Evolutionary conservation across 2,329 filamentous ascomycete species (phyloP).

Genomic region (Xylaria sp.): DNA sequence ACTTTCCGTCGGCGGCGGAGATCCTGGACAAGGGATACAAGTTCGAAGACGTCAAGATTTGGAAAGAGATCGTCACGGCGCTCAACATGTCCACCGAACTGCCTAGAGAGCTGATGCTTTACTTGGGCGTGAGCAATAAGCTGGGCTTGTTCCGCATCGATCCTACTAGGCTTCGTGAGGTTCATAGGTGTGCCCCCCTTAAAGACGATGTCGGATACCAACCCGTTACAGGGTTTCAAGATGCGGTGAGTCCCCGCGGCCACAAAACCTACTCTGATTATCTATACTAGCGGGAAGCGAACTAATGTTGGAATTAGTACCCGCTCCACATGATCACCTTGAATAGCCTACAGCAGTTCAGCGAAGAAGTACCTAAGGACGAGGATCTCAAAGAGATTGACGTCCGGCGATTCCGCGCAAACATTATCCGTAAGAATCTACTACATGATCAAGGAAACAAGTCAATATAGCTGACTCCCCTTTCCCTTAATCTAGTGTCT

Average conservation of each 20-base stretch:
- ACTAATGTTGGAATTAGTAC: slow-evolving; percentile 59
- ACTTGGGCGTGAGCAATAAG: slow-evolving; percentile 73
- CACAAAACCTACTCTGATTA: not conserved
- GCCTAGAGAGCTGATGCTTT: slow-evolving; percentile 70
- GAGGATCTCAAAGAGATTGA: slow-evolving; percentile 64
- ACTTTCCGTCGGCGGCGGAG: slow-evolving; percentile 67
- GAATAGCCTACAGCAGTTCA: slow-evolving; percentile 70
- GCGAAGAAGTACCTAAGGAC: slow-evolving; percentile 65
- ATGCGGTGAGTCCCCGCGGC: slow-evolving; percentile 65
- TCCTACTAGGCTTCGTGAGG: slow-evolving; percentile 65
- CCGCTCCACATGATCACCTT: slow-evolving; percentile 76
- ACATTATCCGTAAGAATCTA: slow-evolving; percentile 69
- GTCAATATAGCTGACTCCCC: slow-evolving; percentile 5
- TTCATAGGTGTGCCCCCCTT: slow-evolving; percentile 69
- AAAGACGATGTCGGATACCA: slow-evolving; percentile 70
- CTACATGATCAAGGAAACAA: not conserved
- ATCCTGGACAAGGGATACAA: slow-evolving; percentile 69
- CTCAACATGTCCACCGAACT: slow-evolving; percentile 69
- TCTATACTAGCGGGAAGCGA: not conserved
- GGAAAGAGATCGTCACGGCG: slow-evolving; percentile 66
- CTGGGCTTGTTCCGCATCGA: slow-evolving; percentile 77
- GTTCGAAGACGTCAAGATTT: slow-evolving; percentile 71
- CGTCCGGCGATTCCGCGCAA: slow-evolving; percentile 74
- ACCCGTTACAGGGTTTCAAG: slow-evolving; percentile 74
- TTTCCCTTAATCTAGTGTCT: slow-evolving; percentile 58